Base-by-base conservation (phyloP, 78 protist genomes). In the Chrysochromulina parva region DNA sequence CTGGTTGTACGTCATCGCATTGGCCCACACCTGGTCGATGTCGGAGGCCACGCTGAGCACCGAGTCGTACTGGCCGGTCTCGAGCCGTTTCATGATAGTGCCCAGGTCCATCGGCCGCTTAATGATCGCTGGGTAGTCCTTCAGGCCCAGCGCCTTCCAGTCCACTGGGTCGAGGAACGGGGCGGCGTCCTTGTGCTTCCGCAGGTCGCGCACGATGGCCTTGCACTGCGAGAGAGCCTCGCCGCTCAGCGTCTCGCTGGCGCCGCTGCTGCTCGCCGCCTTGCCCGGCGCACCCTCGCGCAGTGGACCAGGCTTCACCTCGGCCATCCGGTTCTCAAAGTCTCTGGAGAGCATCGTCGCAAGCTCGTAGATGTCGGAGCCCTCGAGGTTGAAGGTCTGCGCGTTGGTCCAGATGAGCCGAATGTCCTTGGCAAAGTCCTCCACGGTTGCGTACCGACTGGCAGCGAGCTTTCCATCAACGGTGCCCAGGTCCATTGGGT, bases 91-190 rank as follows among this genome's bases (percentile, higher is more conserved):
- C 50, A 14, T 2, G 48, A 78, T 26, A 14, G 86, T 78, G n/a
- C 85, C 91, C 2, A 88, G 52, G 66, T 88, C 91, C 91, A 88
- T 88, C 65, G 91, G 91, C 55, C 74, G 20, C 59, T 88, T 59
- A 69, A 88, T 73, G 48, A 88, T 28, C 66, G 48, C 55, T 20
- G 50, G 71, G 85, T 88, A 88, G 71, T 88, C 91, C 17, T 50
- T 26, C 47, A 88, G 55, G 24, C 84, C 84, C 3, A 73, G 55
- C 48, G 60, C 62, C 55, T 85, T 47, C 89, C 89, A 85, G 55
- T 88, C 85, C 19, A 88, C 91, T 3, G 91, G 91, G 71, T 5
- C 76, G 52, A 22, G 55, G 69, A 88, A 88, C 11, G 82, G 65
- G 47, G n/a, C 74, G 28, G 89, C 76, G 19, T 55, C 19, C 17